A percentile compares a stretch with the other conserved stretches of the same genome.
These are phyloP conservation scores for Mrakia hoshinonis DNA, from an alignment of 768 basidiomycete genomes.

Conservation along the genomic window DNA sequence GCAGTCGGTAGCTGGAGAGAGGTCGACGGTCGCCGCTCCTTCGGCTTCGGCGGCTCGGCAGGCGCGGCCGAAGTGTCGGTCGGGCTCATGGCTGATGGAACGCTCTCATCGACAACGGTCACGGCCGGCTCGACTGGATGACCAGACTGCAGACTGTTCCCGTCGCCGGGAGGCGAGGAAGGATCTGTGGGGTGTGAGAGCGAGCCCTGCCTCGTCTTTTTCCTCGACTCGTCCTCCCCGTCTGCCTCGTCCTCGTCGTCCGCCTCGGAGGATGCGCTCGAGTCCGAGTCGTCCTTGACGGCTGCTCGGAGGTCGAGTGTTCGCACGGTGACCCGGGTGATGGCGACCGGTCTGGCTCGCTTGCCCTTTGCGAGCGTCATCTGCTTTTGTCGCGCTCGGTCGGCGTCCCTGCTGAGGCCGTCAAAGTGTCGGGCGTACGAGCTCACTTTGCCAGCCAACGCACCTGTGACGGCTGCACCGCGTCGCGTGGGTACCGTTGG, in stretches of 20 bases:
- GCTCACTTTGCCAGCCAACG: not conserved
- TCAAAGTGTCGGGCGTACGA: slow-evolving; percentile 43
- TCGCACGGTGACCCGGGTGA: slow-evolving; percentile 68
- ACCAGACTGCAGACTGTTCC: not conserved
- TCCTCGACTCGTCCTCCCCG: slow-evolving; percentile 18
- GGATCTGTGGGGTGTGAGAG: not conserved
- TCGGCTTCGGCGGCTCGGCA: not conserved
- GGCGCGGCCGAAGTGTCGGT: not conserved
- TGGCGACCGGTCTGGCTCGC: slow-evolving; percentile 80
- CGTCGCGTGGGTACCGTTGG: not conserved
- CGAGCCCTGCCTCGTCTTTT: not conserved
- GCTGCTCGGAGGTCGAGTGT: slow-evolving; percentile 83
- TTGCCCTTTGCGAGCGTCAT: slow-evolving; percentile 80
- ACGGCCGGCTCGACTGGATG: not conserved
- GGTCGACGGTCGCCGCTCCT: not conserved
- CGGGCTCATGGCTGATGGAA: not conserved
- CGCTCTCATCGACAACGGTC: not conserved
- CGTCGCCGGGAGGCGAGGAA: not conserved
- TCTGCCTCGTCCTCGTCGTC: slow-evolving; percentile 31
- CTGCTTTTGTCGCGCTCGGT: slow-evolving; percentile 49
- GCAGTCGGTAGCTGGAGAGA: not conserved
- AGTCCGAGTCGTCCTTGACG: slow-evolving; percentile 63
- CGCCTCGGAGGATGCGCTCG: slow-evolving; percentile 45
- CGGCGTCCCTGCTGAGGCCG: slow-evolving; percentile 56
- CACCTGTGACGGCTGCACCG: not conserved